Conservation (phyloP, 2,329 filamentous ascomycete species). For the Venturia pyrina region DNA sequence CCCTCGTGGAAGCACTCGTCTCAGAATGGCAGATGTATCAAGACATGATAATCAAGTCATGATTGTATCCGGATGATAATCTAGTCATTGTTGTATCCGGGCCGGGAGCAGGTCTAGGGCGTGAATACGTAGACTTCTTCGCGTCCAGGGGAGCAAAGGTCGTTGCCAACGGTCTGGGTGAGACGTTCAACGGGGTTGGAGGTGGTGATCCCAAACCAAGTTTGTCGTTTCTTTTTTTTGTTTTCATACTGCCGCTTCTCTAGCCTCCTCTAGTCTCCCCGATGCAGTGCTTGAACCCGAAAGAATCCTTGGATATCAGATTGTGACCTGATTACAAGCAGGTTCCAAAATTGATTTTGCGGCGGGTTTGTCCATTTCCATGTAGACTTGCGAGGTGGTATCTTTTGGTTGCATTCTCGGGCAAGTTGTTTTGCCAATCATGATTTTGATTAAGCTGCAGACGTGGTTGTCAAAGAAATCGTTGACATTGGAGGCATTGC, state of each 20-base stretch:
- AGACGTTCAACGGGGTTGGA: slow-evolving; percentile 67
- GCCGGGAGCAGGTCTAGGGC: slow-evolving; percentile 75
- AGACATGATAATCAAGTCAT: slow-evolving; percentile 83
- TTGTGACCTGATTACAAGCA: too few species aligned
- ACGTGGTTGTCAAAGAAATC: slow-evolving; percentile 74
- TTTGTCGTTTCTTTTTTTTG: too few species aligned
- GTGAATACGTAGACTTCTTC: slow-evolving; percentile 79
- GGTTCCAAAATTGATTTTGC: too few species aligned
- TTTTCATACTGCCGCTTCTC: too few species aligned
- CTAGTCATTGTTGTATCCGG: slow-evolving; percentile 80
- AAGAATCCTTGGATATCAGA: too few species aligned
- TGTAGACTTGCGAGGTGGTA: too few species aligned
- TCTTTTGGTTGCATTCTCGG: too few species aligned
- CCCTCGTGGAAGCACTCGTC: too few species aligned
- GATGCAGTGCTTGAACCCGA: too few species aligned
- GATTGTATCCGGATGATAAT: slow-evolving; percentile 74
- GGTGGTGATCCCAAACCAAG: not conserved
- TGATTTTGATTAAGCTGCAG: slow-evolving; percentile 55
- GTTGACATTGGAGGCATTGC: slow-evolving; percentile 85
- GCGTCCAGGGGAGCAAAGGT: slow-evolving; percentile 81
- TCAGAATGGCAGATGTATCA: slow-evolving; percentile 31
- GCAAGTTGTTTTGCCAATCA: too few species aligned
- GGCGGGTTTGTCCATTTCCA: too few species aligned
- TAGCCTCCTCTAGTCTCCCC: too few species aligned
- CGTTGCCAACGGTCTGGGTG: slow-evolving; percentile 93